Evolutionary conservation across 2,329 filamentous ascomycete genomes (phyloP).

Genomic region (Colletotrichum somersetense): DNA sequence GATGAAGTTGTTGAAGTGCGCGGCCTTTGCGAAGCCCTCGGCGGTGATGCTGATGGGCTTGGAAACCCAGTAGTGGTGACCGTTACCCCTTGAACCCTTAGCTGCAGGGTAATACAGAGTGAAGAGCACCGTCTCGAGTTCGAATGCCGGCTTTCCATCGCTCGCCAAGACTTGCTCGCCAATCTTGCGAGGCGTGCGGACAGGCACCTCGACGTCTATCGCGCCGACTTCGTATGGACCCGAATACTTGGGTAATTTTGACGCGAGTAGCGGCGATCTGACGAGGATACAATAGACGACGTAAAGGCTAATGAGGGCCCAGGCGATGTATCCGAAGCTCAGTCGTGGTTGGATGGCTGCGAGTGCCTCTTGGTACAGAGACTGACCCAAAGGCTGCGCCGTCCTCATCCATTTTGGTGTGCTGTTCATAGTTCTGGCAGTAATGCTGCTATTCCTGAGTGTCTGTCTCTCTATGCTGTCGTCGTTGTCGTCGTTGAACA

Average conservation of each 20-base stretch:
- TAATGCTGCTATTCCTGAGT: background rate
- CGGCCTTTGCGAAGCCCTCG: conserved; percentile 61
- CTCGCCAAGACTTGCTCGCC: conserved; percentile 52
- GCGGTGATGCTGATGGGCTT: conserved; percentile 59
- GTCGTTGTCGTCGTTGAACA: conserved; percentile 1
- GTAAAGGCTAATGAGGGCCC: conserved; percentile 50
- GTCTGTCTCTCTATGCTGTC: background rate
- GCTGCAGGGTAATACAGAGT: conserved; percentile 62
- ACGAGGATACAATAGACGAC: conserved; percentile 55
- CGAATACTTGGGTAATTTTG: conserved; percentile 58
- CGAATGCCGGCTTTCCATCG: conserved; percentile 56
- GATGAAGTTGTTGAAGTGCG: conserved; percentile 58
- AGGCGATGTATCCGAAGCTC: conserved; percentile 52
- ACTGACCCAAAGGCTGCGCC: conserved; percentile 9
- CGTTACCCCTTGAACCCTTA: conserved; percentile 45
- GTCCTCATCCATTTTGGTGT: conserved; percentile 28
- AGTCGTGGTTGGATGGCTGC: conserved; percentile 49
- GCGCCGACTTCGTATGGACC: conserved; percentile 60
- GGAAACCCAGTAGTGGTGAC: conserved; percentile 59
- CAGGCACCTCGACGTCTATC: conserved; percentile 61
- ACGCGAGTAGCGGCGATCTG: conserved; percentile 58
- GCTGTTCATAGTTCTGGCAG: background rate
- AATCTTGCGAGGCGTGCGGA: conserved; percentile 49
- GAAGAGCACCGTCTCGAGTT: conserved; percentile 62
- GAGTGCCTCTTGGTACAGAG: background rate